phyloP scores from a whole-genome alignment of 805 yeast genomes.

The Yarrowia hollandica region DNA sequence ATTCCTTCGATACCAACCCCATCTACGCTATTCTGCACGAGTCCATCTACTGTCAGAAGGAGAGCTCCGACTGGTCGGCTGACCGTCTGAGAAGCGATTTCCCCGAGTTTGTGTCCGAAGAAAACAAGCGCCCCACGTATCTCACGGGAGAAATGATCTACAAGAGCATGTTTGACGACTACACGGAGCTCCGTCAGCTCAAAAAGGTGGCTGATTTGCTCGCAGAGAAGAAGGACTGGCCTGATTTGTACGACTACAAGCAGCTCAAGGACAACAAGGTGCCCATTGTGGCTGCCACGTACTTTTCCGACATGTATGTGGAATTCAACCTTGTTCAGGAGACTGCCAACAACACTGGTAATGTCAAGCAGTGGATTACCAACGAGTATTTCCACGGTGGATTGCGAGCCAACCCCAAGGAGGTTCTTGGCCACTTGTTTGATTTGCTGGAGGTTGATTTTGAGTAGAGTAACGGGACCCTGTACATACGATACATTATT shows the following conservation, averaged over 20 bases:
- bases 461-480: conserved; percentile 14
- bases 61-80: conserved; percentile 52
- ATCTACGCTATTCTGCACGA: conserved; percentile 59
- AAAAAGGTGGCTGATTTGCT: conserved; percentile 44
- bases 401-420: conserved; percentile 28
- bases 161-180: conserved; percentile 54
- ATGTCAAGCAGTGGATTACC: conserved; percentile 28
- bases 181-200: conserved; percentile 46
- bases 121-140: conserved; percentile 33
- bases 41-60: conserved; percentile 53
- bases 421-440: conserved; percentile 25
- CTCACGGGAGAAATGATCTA: conserved; percentile 61
- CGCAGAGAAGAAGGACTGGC: conserved; percentile 43
- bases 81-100: conserved; percentile 34
- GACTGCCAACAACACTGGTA: conserved; percentile 7
- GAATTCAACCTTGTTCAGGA: conserved; percentile 22
- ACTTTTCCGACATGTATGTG: conserved; percentile 31
- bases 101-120: neutral
- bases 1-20: conserved; percentile 54
- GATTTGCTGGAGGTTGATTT: conserved; percentile 16
- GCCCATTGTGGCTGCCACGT: conserved; percentile 33
- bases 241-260: conserved; percentile 43
- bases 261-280: conserved; percentile 36
- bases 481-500: too few relatives aligned
- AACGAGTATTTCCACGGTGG: conserved; percentile 29